phyloP scores from a whole-genome alignment of 2,329 filamentous ascomycete species.

The Ophiostoma fasciatum region DNA sequence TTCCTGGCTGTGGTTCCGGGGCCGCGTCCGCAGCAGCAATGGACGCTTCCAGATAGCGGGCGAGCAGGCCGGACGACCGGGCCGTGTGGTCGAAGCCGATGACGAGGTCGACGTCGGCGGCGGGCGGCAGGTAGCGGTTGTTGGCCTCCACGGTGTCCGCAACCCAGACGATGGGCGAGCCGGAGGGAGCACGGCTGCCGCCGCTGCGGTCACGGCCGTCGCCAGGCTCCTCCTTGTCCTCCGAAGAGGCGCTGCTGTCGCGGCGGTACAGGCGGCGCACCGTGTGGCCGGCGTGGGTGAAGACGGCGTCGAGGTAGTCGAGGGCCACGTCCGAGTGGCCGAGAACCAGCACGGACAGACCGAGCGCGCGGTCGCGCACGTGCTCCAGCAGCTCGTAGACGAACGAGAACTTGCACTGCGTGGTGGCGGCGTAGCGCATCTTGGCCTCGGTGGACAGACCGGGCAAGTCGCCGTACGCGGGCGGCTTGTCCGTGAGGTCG shows the following conservation, averaged over 20 bases:
- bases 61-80: conserved; percentile 21
- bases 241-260: conserved; percentile 13
- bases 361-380: conserved; percentile 25
- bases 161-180: conserved; percentile 24
- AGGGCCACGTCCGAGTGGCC: conserved; percentile 33
- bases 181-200: conserved; percentile 1
- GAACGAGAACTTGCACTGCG: conserved; percentile 47
- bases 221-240: not conserved
- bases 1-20: too few species aligned
- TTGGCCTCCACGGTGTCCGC: conserved; percentile 24
- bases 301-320: conserved; percentile 35
- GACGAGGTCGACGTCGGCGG: conserved; percentile 31
- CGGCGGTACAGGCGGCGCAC: conserved; percentile 4
- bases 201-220: conserved; percentile 1
- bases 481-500: conserved; percentile 42
- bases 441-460: conserved; percentile 26
- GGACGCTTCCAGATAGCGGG: conserved; percentile 9
- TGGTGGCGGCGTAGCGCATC: conserved; percentile 38
- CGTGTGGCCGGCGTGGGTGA: conserved; percentile 24
- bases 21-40: not conserved
- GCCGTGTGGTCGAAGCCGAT: conserved; percentile 40
- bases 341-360: conserved; percentile 38
- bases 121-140: not conserved
- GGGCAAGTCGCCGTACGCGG: conserved; percentile 31
- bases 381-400: conserved; percentile 37